These are phyloP conservation scores for Fusarium nelsonii DNA, from an alignment of 2,329 filamentous ascomycete species.

Conservation along the genomic window DNA sequence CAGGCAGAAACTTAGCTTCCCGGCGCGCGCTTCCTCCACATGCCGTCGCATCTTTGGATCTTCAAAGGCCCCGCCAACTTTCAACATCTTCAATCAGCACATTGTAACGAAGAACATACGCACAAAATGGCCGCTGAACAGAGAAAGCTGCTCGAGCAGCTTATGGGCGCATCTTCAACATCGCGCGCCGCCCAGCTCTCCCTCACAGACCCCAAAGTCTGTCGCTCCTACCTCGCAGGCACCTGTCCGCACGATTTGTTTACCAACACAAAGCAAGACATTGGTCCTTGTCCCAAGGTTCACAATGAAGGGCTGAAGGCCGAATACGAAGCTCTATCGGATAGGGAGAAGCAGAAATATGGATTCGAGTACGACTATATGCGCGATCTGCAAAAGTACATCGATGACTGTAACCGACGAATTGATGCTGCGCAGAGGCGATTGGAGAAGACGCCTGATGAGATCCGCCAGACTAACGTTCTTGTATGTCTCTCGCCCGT, in stretches of 20 bases:
- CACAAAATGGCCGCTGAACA: conserved; percentile 87
- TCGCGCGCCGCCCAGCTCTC: conserved; percentile 84
- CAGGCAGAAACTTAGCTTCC: conserved; percentile 44
- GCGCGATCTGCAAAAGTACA: conserved; percentile 94
- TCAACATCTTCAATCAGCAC: conserved; percentile 15
- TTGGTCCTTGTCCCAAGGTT: conserved; percentile 87
- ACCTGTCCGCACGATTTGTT: conserved; percentile 99
- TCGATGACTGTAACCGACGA: conserved; percentile 93
- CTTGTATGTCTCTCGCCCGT: conserved; percentile 61
- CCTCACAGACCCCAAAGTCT: conserved; percentile 92
- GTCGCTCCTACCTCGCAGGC: conserved; percentile 91
- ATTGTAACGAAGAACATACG: neutral
- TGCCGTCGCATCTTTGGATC: conserved; percentile 39
- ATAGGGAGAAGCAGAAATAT: conserved; percentile 79
- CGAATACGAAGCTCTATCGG: conserved; percentile 83
- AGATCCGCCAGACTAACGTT: conserved; percentile 94
- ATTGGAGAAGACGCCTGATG: conserved; percentile 96
- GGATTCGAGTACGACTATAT: conserved; percentile 98
- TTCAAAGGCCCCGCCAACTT: conserved; percentile 40
- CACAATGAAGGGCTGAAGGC: conserved; percentile 90
- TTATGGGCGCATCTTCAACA: conserved; percentile 81
- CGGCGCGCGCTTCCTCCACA: conserved; percentile 46
- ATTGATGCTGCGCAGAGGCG: conserved; percentile 92
- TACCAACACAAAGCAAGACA: conserved; percentile 98
- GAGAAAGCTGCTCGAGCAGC: conserved; percentile 97